These are phyloP conservation scores for Anthoceros angustus DNA, from an alignment of 225 moss, liverwort and hornwort genomes.

Conservation along the genomic window DNA sequence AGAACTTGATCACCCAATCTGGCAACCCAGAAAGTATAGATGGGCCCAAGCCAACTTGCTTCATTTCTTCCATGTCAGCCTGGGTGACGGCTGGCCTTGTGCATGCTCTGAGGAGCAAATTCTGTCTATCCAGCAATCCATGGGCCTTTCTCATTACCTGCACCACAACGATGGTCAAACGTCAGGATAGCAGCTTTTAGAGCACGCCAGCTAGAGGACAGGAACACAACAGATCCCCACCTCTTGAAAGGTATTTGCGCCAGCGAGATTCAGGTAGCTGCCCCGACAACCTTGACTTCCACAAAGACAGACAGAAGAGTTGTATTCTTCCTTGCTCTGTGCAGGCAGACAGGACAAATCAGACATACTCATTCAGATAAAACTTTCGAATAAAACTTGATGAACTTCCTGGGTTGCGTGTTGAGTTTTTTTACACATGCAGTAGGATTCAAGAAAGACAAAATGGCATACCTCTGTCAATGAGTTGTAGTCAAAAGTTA, in stretches of 20 bases:
- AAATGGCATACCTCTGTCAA: constrained; percentile 70
- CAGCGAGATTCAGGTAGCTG: constrained; percentile 87
- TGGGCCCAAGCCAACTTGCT: constrained; percentile 72
- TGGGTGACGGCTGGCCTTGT: constrained; percentile 38
- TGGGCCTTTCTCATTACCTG: constrained; percentile 83
- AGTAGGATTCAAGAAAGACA: too few species aligned
- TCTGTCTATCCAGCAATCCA: constrained; percentile 85
- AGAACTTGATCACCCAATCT: constrained; percentile 87
- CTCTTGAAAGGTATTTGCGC: constrained; percentile 95
- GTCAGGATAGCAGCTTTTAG: not conserved
- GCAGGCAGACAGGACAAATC: constrained; percentile 6
- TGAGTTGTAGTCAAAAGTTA: constrained; percentile 95
- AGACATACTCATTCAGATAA: too few species aligned
- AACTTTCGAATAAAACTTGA: too few species aligned
- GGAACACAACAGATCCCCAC: constrained; percentile 14
- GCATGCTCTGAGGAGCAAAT: constrained; percentile 80
- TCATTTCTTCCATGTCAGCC: constrained; percentile 59
- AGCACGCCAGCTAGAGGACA: not conserved
- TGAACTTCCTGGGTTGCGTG: too few species aligned
- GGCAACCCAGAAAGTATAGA: constrained; percentile 80
- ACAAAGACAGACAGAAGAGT: constrained; percentile 92
- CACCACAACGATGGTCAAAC: not conserved
- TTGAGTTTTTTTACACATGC: too few species aligned
- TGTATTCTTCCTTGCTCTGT: constrained; percentile 98
- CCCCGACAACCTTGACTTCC: constrained; percentile 98